phyloP scores from a whole-genome alignment of 2,329 filamentous ascomycete genomes.

The Alternaria triticimaculans region DNA sequence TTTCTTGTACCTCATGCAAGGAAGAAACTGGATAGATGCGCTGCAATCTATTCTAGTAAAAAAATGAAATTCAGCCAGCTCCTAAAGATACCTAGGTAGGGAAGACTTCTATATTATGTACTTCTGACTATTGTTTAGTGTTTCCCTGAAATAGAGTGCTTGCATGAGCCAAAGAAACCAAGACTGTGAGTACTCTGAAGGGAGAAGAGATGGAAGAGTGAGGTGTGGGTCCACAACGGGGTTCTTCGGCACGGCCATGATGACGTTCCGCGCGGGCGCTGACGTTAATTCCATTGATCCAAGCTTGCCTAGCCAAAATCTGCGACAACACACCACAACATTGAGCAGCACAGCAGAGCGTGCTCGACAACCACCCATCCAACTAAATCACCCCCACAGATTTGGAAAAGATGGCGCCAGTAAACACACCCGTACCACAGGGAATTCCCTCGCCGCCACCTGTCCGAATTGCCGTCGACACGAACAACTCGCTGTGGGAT shows the following conservation, averaged over 20 bases:
- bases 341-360: constrained; percentile 16
- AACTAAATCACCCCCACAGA: constrained; percentile 5
- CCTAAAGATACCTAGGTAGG: not conserved
- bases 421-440: constrained; percentile 37
- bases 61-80: not conserved
- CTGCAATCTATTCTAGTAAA: not conserved
- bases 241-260: not conserved
- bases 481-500: constrained; percentile 77
- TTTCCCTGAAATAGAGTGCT: not conserved
- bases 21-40: not conserved
- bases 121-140: not conserved
- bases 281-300: not conserved
- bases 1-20: not conserved
- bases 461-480: constrained; percentile 45
- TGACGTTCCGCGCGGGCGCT: not conserved
- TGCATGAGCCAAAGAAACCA: too few species aligned
- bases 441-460: constrained; percentile 42
- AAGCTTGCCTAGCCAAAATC: constrained; percentile 22
- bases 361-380: constrained; percentile 5
- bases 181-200: not conserved
- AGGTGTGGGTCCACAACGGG: not conserved
- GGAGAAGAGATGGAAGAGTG: not conserved
- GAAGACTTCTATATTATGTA: not conserved
- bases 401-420: constrained; percentile 38
- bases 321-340: constrained; percentile 24